Base-by-base conservation (phyloP, 2,329 filamentous ascomycete genomes). In the Cordyceps cateniannulata region DNA sequence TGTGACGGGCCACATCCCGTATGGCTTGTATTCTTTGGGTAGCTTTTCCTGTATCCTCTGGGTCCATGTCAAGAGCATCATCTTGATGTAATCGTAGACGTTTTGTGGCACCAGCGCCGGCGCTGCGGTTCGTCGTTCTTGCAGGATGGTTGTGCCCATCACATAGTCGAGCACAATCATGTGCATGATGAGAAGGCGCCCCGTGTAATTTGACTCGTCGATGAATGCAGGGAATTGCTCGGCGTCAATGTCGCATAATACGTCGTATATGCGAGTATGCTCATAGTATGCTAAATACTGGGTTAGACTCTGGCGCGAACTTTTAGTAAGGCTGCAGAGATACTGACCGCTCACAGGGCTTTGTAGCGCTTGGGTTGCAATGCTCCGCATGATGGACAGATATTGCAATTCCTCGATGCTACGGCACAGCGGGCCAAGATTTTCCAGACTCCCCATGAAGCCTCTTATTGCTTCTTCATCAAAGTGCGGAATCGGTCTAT, bases 21-120 rank as follows among this genome's bases (percentile, higher is more conserved):
- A 73, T 16, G 63, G 51, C 1, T 64, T 66, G 57, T 75, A 73
- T 38, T 71, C 62, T 1, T 40, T 60, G 9, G 69, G 72, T 40
- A 75, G 66, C 1, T 69, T 66, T 5, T 67, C 64, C 9, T 72
- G 69, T 12, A 78, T 73, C 29, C 66, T 63, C 45, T 74, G 69
- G 0, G 71, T 68, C 77, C 78, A 80, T 14, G 74, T 66, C 44
- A 75, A 67, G 3, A 71, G 72, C 62, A 71, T 69, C 24, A 63
- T 64, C 25, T 68, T 69, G 44, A 68, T 63, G 20, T 62, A 65
- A 20, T 67, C 62, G 14, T 64, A 63, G 0, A 67, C 65, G 32
- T 65, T 65, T 9, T 63, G 52, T 1, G 59, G 60, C 22, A 58
- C 32, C 24, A 38, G 22, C 20, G 25, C 29, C 22, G 52, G 45